These are phyloP conservation scores for Talaromyces borbonicus DNA, from an alignment of 495 filamentous ascomycete species.

Conservation along the genomic window DNA sequence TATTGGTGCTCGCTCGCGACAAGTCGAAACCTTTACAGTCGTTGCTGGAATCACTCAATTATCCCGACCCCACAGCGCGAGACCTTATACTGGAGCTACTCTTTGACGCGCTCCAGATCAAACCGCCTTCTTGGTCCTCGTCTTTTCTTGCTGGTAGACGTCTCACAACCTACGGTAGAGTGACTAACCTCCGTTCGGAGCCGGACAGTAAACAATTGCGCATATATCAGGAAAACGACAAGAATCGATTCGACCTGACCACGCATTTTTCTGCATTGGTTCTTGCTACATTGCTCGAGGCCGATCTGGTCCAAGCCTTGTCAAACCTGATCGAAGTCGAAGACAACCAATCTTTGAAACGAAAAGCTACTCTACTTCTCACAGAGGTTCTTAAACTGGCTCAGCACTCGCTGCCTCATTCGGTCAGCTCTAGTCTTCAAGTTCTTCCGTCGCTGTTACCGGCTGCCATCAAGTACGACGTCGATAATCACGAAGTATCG, in stretches of 20 bases:
- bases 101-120: slow-evolving; percentile 86
- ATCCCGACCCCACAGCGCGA: slow-evolving; percentile 55
- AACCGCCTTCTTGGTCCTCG: slow-evolving; percentile 90
- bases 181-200: slow-evolving; percentile 73
- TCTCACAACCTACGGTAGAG: slow-evolving; percentile 87
- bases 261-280: slow-evolving; percentile 91
- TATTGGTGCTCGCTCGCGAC: slow-evolving; percentile 78
- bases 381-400: slow-evolving; percentile 86
- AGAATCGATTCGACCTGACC: slow-evolving; percentile 68
- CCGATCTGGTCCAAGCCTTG: slow-evolving; percentile 63
- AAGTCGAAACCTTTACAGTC: slow-evolving; percentile 74
- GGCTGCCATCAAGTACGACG: slow-evolving; percentile 58
- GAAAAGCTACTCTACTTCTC: slow-evolving; percentile 83
- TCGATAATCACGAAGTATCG: slow-evolving; percentile 65
- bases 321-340: slow-evolving; percentile 59
- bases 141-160: slow-evolving; percentile 88
- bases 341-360: slow-evolving; percentile 62
- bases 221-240: slow-evolving; percentile 47
- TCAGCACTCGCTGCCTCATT: slow-evolving; percentile 69
- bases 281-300: slow-evolving; percentile 73
- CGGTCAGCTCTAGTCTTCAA: slow-evolving; percentile 71
- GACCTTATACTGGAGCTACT: slow-evolving; percentile 72
- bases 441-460: slow-evolving; percentile 73
- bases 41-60: slow-evolving; percentile 67
- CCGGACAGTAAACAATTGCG: slow-evolving; percentile 33